Conservation (phyloP, 495 filamentous ascomycete genomes). For the Aspergillus diversus region DNA sequence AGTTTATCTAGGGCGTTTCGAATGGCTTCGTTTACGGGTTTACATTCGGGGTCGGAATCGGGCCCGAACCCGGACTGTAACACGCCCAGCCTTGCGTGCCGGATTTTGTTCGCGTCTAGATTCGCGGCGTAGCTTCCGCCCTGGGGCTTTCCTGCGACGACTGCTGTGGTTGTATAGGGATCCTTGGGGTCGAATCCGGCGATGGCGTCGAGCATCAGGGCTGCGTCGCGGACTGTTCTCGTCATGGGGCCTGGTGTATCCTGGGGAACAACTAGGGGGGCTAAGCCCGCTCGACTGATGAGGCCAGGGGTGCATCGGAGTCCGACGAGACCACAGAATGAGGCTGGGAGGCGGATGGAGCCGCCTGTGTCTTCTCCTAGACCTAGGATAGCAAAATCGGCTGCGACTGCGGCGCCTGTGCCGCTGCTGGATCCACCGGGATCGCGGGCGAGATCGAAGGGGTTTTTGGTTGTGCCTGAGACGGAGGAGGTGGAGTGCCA, state of each 20-base stretch:
- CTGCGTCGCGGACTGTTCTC: constrained; percentile 51
- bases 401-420: constrained; percentile 62
- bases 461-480: constrained; percentile 65
- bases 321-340: constrained; percentile 64
- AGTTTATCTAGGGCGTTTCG: neutral
- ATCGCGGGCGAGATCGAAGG: constrained; percentile 63
- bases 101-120: neutral
- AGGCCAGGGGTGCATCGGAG: constrained; percentile 62
- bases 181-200: neutral
- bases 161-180: neutral
- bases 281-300: constrained; percentile 54
- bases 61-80: neutral
- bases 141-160: neutral
- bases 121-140: neutral
- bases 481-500: constrained; percentile 46
- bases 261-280: constrained; percentile 65
- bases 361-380: constrained; percentile 70
- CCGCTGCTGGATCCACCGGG: constrained; percentile 69
- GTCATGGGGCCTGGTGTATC: constrained; percentile 65
- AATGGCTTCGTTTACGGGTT: neutral
- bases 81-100: neutral
- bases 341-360: constrained; percentile 62
- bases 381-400: constrained; percentile 58
- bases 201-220: neutral
- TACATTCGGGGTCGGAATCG: neutral